Conservation (phyloP, 202 grass and related monocot species). For the Zizania palustris region DNA sequence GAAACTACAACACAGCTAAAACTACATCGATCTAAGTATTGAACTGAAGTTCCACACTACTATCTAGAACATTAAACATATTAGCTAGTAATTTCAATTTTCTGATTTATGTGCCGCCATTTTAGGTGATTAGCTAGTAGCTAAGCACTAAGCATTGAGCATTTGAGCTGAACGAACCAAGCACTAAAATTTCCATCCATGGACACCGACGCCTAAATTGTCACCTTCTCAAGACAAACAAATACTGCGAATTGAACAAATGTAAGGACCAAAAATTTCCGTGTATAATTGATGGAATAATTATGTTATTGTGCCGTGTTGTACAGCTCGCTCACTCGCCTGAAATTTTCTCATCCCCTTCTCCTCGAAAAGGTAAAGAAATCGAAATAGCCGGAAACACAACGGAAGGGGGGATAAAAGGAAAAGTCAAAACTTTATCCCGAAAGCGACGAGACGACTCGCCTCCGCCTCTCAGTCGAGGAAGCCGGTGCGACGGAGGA, state of each 20-base stretch:
- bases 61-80: conserved; percentile 13
- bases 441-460: conserved; percentile 53
- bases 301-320: conserved; percentile 34
- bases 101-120: neutral
- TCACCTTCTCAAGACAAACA: neutral
- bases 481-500: conserved; percentile 81
- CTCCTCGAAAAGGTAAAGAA: conserved; percentile 20
- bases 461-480: conserved; percentile 66
- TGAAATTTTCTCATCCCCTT: conserved; percentile 19
- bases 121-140: neutral
- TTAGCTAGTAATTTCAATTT: neutral
- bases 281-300: conserved; percentile 41
- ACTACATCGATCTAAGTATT: neutral
- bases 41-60: conserved; percentile 10
- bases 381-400: conserved; percentile 51
- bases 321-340: conserved; percentile 44
- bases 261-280: conserved; percentile 46
- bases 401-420: conserved; percentile 19
- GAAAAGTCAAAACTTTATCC: conserved; percentile 55
- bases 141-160: neutral
- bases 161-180: neutral
- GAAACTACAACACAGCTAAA: neutral
- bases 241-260: conserved; percentile 30
- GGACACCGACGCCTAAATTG: neutral
- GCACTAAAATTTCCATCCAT: conserved; percentile 1